Evolutionary conservation across 2,329 filamentous ascomycete species (phyloP).

Genomic region (Cytospora mali): DNA sequence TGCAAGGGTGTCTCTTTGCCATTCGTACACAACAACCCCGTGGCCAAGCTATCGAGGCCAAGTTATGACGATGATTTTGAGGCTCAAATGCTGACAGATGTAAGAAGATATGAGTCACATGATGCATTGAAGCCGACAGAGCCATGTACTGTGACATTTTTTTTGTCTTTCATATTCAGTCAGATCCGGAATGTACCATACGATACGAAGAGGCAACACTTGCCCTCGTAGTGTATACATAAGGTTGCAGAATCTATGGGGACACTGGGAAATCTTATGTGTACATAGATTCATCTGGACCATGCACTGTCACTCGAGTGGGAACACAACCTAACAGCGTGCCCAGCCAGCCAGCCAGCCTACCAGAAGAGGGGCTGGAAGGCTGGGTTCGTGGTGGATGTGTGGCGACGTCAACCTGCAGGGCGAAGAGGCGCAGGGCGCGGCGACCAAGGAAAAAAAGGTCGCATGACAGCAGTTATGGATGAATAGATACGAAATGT

Average conservation of each 20-base stretch:
- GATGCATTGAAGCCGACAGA: background rate
- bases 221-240: background rate
- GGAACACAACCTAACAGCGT: conserved; percentile 6
- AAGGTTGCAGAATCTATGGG: background rate
- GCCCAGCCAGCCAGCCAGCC: too few species aligned
- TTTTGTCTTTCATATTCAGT: too few species aligned
- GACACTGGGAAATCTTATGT: background rate
- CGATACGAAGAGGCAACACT: background rate
- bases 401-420: conserved; percentile 24
- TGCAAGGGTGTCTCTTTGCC: background rate
- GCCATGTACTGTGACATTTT: too few species aligned
- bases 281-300: background rate
- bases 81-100: conserved; percentile 3
- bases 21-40: background rate
- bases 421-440: background rate
- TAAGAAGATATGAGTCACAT: background rate
- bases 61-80: conserved; percentile 13
- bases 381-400: background rate
- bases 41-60: background rate
- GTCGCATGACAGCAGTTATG: background rate
- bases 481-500: background rate
- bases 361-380: conserved; percentile 11
- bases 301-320: conserved; percentile 4
- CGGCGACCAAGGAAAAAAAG: background rate
- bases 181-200: too few species aligned